A percentile compares a stretch with the other conserved stretches of the same genome.
phyloP scores from a whole-genome alignment of 441 rosid species.

The Lepidium campestre region DNA sequence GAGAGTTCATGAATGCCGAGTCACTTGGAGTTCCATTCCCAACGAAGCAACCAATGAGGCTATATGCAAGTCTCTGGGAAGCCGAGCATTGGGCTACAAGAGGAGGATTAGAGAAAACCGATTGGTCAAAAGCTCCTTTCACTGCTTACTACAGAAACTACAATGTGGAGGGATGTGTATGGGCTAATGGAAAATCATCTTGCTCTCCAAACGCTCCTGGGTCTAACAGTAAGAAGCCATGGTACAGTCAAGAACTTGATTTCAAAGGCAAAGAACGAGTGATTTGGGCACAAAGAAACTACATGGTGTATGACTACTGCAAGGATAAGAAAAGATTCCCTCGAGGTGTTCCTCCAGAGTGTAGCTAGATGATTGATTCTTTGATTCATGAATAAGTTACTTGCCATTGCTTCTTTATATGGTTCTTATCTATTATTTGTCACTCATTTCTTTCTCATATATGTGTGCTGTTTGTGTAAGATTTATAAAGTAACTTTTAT shows the following conservation, averaged over 20 bases:
- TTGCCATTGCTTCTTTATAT: neutral
- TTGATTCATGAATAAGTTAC: constrained; percentile 14
- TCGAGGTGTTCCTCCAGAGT: constrained; percentile 35
- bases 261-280: constrained; percentile 13
- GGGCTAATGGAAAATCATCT: constrained; percentile 37
- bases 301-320: constrained; percentile 52
- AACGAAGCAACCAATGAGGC: constrained; percentile 25
- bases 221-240: neutral
- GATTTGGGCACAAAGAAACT: constrained; percentile 38
- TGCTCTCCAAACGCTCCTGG: constrained; percentile 16
- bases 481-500: neutral
- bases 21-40: constrained; percentile 18
- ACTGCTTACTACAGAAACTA: constrained; percentile 27
- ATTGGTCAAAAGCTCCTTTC: constrained; percentile 31
- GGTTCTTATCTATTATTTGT: neutral
- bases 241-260: constrained; percentile 28
- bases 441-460: constrained; percentile 5
- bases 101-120: constrained; percentile 29
- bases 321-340: constrained; percentile 39
- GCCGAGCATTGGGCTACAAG: constrained; percentile 32
- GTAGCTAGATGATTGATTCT: constrained; percentile 17
- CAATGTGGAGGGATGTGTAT: constrained; percentile 45
- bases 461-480: neutral
- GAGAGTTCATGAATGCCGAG: constrained; percentile 25
- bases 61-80: constrained; percentile 28